Evolutionary conservation across 805 yeast genomes (phyloP), one percentile per base, ranked within the genome.

Genomic region (Lipomyces yamadae): DNA sequence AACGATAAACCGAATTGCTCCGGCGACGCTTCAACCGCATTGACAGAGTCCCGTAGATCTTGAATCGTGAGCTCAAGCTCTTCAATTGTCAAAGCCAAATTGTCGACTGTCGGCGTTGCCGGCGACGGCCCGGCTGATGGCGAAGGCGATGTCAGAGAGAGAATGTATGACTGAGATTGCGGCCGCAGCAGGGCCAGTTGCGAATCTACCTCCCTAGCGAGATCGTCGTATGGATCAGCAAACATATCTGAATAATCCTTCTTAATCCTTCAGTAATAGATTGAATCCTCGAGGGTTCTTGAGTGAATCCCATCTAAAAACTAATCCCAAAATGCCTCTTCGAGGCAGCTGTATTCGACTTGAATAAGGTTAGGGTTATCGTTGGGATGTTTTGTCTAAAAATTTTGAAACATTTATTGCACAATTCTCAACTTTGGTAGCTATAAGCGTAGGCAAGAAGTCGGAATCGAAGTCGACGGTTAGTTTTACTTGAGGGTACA

Each of bases 171-270:
- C 29, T 61, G 59, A 4, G 64, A 48, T 37, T 65, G 71, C 32
- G 67, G 64, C 4, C 66, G 67, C 33, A 70, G 60, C 2, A 35
- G 30, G 13, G 67, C 39, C 35, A 70, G 65, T 42, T 71, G 73
- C 34, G 54, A 32, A 52, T 70, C 72, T 3, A 70, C 73, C 55
- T 70, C 73, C n/a, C 58, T 39, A 4, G 66, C 72, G 32, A 70
- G 70, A 50, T 70, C 73, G 54, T 66, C 68, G 60, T 66, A 70
- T 15, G 73, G 73, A 58, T 70, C 73, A 18, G 63, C 56, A 45
- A 61, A 61, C 72, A 69, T 67, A 24, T 58, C 11, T 6, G 24
- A 42, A 24, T 24, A 24, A 24, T 24, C 24, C 24, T 24, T 24
- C 24, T 24, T 24, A 24, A 15, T 42, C 48, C n/a, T 8, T 42